These are phyloP conservation scores for Setaria viridis DNA, from an alignment of 202 grass and related monocot genomes.

Conservation along the genomic window DNA sequence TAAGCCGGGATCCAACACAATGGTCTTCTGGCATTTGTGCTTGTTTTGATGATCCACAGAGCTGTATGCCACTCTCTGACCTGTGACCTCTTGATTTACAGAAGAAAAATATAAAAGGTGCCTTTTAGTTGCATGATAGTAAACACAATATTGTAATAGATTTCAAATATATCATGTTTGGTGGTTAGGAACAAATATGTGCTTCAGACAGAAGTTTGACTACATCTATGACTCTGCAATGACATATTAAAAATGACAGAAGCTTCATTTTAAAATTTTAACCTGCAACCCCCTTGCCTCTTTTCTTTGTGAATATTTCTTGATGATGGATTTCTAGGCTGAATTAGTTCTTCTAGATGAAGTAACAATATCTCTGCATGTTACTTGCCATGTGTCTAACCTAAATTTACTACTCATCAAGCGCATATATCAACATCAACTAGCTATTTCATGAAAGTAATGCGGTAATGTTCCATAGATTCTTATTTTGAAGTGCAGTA, in stretches of 20 bases:
- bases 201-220: constrained; percentile 26
- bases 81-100: constrained; percentile 69
- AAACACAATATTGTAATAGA: constrained; percentile 4
- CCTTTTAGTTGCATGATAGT: constrained; percentile 57
- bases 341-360: constrained; percentile 25
- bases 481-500: background rate
- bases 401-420: background rate
- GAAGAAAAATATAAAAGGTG: constrained; percentile 73
- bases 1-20: constrained; percentile 58
- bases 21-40: constrained; percentile 99
- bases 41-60: constrained; percentile 90
- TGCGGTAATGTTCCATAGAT: background rate
- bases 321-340: constrained; percentile 14
- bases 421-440: constrained; percentile 1
- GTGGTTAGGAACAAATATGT: constrained; percentile 3
- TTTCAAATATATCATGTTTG: constrained; percentile 5
- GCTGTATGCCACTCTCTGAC: constrained; percentile 88
- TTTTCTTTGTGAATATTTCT: constrained; percentile 4
- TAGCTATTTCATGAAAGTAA: constrained; percentile 22
- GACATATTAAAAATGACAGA: background rate
- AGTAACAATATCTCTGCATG: constrained; percentile 7
- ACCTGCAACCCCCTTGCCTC: background rate
- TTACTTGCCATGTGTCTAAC: constrained; percentile 14
- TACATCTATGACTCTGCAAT: constrained; percentile 11
- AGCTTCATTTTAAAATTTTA: background rate